phyloP scores from a whole-genome alignment of 2,329 filamentous ascomycete species.

The Fusarium lateritium region DNA sequence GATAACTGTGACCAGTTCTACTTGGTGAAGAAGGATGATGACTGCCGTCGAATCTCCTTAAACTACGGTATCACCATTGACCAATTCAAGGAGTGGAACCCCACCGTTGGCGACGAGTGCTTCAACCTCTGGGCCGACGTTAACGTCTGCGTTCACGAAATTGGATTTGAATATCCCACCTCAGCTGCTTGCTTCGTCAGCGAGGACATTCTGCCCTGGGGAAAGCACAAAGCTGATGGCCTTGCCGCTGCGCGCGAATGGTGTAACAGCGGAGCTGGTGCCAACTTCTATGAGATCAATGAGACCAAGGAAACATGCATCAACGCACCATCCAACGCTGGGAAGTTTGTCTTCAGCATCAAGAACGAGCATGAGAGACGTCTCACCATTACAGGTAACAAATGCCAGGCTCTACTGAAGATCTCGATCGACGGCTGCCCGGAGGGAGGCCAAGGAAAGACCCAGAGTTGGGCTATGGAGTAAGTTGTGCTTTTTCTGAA shows the following conservation, averaged over 20 bases:
- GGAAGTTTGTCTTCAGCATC: conserved; percentile 23
- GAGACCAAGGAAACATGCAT: conserved; percentile 21
- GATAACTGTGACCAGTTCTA: conserved; percentile 19
- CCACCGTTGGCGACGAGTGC: neutral
- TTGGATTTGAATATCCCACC: conserved; percentile 13
- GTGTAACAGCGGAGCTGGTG: conserved; percentile 10
- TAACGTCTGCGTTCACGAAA: conserved; percentile 12
- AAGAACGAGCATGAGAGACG: no score
- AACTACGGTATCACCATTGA: neutral
- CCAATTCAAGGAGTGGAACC: conserved; percentile 24
- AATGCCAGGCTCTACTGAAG: no score
- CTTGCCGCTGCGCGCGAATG: neutral
- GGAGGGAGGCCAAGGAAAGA: neutral
- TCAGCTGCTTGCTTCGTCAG: neutral
- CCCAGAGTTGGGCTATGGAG: conserved; percentile 26
- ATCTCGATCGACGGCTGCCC: conserved; percentile 9
- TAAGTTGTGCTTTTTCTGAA: neutral
- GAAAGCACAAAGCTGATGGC: conserved; percentile 20
- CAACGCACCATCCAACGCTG: conserved; percentile 8
- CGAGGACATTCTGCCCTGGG: neutral
- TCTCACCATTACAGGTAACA: no score
- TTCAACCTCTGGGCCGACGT: conserved; percentile 14
- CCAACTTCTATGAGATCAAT: neutral
- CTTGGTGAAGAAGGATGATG: neutral
- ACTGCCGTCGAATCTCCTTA: neutral